These are phyloP conservation scores for Fusarium duplospermum DNA, from an alignment of 2,329 filamentous ascomycete species.

Conservation along the genomic window DNA sequence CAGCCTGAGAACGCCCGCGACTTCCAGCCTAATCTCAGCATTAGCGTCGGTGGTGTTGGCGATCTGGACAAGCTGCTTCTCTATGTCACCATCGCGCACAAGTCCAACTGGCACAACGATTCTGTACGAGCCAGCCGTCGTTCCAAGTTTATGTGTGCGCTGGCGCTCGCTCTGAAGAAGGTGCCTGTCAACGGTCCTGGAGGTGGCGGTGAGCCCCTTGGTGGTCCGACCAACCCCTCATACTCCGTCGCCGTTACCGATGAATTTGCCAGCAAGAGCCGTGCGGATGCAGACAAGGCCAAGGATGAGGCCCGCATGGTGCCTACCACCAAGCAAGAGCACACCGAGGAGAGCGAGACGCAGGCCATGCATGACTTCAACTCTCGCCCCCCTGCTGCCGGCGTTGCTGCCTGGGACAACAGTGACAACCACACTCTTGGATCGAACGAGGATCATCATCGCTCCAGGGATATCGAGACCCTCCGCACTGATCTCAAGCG, in stretches of 20 bases:
- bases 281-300: conserved; percentile 67
- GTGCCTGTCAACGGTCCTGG: conserved; percentile 88
- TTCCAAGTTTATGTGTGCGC: conserved; percentile 96
- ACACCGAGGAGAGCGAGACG: conserved; percentile 53
- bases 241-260: conserved; percentile 85
- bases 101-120: conserved; percentile 93
- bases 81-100: conserved; percentile 87
- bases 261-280: conserved; percentile 71
- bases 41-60: conserved; percentile 82
- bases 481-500: conserved; percentile 53
- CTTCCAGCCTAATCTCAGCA: conserved; percentile 85
- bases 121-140: conserved; percentile 81
- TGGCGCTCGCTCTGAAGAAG: conserved; percentile 85
- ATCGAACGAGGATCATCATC: conserved; percentile 48
- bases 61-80: conserved; percentile 91
- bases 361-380: conserved; percentile 60
- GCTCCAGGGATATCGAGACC: conserved; percentile 54
- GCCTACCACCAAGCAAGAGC: conserved; percentile 55
- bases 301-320: conserved; percentile 76
- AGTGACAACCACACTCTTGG: conserved; percentile 41
- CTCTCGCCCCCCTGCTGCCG: conserved; percentile 47
- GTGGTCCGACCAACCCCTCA: conserved; percentile 78
- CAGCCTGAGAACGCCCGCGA: conserved; percentile 89
- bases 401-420: conserved; percentile 40
- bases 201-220: conserved; percentile 72